Evolutionary conservation across 2,329 filamentous ascomycete genomes (phyloP), one percentile per base, ranked within the genome.

Genomic region (Sporothrix luriei): DNA sequence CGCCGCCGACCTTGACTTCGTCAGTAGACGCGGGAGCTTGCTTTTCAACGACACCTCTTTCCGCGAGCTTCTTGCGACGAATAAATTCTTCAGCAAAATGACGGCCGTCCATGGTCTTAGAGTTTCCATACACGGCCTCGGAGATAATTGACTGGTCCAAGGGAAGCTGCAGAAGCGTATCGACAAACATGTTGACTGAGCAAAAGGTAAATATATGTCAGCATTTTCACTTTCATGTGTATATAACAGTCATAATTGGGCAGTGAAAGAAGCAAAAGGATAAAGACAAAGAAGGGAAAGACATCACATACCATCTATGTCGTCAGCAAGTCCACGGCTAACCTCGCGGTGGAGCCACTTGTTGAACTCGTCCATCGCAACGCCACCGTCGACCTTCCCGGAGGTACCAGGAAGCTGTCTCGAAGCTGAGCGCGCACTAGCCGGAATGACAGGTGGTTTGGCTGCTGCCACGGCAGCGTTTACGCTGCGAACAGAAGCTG

Each of bases 51-150:
- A 97, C 87, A 51, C 95, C 95, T 82, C 94, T 95, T 75, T 98
- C 94, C 0, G 95, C 94, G 1, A 96, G 87, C 84, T 91, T 96
- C 81, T 94, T 94, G 75, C 94, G 93, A 46, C 94, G 91, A 71
- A 98, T 87, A 77, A 95, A 99, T 79, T 99, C 95, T 71, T 97
- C 92, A 0, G 93, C 93, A 77, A 98, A 98, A 76, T 96, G 93
- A 65, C 91, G 91, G 0, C 92, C 93, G 76, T 99, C 93, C 80
- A 99, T 92, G 0, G 94, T 96, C 75, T 90, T 91, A 1, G 92
- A 96, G 78, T 88, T 91, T 70, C 88, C 88, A 79, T 98, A 97
- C 26, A 98, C 91, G 10, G 91, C 91, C 77, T 98, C 95, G 14
- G 92, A 91, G 75, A 99, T 94, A 74, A 98, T 86, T 71, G 91